These are phyloP conservation scores for Linum trigynum DNA, from an alignment of 345 rosid species.

Conservation along the genomic window DNA sequence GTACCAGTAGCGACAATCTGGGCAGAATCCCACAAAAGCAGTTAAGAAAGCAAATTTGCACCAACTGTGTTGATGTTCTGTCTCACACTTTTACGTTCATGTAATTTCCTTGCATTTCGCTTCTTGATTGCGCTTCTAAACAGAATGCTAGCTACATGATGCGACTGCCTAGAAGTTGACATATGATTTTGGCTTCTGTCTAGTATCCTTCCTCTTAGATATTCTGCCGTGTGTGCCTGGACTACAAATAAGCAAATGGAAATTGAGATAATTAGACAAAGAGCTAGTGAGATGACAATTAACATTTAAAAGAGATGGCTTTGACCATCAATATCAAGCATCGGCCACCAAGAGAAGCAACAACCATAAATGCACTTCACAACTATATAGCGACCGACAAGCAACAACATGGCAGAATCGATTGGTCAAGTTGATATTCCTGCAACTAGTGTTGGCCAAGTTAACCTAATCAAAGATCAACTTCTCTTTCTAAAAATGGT, in stretches of 20 bases:
- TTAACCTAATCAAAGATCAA: no score
- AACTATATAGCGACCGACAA: not conserved
- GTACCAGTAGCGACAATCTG: no score
- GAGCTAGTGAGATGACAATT: not conserved
- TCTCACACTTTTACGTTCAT: conserved; percentile 21
- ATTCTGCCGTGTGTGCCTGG: conserved; percentile 55
- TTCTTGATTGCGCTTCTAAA: conserved; percentile 67
- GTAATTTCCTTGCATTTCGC: conserved; percentile 38
- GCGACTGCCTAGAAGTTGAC: conserved; percentile 15
- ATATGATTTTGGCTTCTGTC: conserved; percentile 26
- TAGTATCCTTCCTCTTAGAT: conserved; percentile 41
- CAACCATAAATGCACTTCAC: not conserved
- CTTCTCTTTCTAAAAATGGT: no score
- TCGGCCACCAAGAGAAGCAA: conserved; percentile 1
- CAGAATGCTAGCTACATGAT: conserved; percentile 33
- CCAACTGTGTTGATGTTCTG: not conserved
- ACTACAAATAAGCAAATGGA: conserved; percentile 33
- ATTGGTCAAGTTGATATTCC: no score
- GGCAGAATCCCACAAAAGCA: no score
- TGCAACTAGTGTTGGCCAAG: no score
- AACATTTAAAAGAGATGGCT: no score
- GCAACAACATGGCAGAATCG: not conserved
- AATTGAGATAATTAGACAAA: not conserved
- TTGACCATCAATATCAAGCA: not conserved
- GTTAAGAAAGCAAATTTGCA: not conserved